Conservation (phyloP, 805 yeast genomes). For the Metschnikowia santaceciliae region DNA sequence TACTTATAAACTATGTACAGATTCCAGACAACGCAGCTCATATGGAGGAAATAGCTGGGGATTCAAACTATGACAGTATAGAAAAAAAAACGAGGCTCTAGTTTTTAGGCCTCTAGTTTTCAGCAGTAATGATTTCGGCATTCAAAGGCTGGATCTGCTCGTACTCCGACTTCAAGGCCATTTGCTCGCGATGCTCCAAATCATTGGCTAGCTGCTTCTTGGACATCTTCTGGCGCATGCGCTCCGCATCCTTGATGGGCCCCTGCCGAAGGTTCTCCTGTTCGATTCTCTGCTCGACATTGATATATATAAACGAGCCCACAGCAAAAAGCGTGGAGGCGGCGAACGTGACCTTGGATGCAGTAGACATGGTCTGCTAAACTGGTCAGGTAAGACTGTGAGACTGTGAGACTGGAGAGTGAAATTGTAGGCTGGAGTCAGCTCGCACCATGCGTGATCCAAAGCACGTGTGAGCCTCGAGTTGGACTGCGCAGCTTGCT, state of each 20-base stretch:
- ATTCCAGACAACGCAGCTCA: background rate
- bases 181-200: conserved; percentile 63
- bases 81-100: no score
- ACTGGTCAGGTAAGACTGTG: no score
- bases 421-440: background rate
- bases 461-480: background rate
- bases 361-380: conserved; percentile 58
- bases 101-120: conserved; percentile 10
- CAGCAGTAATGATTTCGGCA: conserved; percentile 33
- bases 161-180: conserved; percentile 52
- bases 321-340: conserved; percentile 52
- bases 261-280: conserved; percentile 73
- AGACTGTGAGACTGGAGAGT: no score
- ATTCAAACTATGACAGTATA: no score
- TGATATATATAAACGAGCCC: conserved; percentile 64
- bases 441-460: background rate
- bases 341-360: conserved; percentile 72
- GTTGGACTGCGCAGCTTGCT: background rate
- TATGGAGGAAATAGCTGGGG: no score
- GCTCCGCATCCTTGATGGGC: conserved; percentile 75
- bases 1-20: background rate
- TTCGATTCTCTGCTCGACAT: conserved; percentile 64
- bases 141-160: conserved; percentile 59
- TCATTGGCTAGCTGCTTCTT: conserved; percentile 51
- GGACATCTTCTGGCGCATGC: conserved; percentile 44